phyloP scores from a whole-genome alignment of 2,329 filamentous ascomycete genomes.

The Fusarium sp. region DNA sequence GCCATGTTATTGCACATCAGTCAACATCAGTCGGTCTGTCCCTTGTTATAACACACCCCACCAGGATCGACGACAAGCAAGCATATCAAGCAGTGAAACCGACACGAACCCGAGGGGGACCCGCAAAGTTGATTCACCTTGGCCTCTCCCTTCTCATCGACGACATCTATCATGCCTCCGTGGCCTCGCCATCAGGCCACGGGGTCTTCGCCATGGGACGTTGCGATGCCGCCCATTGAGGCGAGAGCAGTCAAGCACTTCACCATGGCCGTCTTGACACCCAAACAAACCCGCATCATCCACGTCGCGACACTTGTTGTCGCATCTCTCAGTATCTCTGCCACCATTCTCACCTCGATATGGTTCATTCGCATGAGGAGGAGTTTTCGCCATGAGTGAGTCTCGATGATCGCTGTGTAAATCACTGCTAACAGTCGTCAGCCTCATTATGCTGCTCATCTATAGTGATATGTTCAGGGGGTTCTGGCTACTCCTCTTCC shows the following conservation, averaged over 20 bases:
- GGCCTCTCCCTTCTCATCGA: constrained; percentile 5
- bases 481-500: constrained; percentile 75
- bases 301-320: constrained; percentile 53
- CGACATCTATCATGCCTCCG: constrained; percentile 31
- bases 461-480: constrained; percentile 79
- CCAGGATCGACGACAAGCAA: constrained; percentile 16
- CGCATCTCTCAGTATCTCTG: constrained; percentile 65
- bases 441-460: constrained; percentile 80
- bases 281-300: constrained; percentile 37
- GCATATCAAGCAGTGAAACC: constrained; percentile 8
- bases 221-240: constrained; percentile 21
- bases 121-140: not conserved
- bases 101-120: constrained; percentile 5
- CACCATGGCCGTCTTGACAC: constrained; percentile 29
- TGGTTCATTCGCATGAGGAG: constrained; percentile 82
- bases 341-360: constrained; percentile 70
- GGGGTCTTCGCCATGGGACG: constrained; percentile 24
- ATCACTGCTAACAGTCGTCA: constrained; percentile 48
- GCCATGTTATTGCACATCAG: constrained; percentile 18
- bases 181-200: constrained; percentile 26
- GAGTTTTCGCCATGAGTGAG: constrained; percentile 73
- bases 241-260: constrained; percentile 25
- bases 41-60: constrained; percentile 3
- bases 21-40: constrained; percentile 10
- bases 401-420: constrained; percentile 3